Evolutionary conservation across 2,329 filamentous ascomycete species (phyloP).

Genomic region (Dryadomyces quercivorus): DNA sequence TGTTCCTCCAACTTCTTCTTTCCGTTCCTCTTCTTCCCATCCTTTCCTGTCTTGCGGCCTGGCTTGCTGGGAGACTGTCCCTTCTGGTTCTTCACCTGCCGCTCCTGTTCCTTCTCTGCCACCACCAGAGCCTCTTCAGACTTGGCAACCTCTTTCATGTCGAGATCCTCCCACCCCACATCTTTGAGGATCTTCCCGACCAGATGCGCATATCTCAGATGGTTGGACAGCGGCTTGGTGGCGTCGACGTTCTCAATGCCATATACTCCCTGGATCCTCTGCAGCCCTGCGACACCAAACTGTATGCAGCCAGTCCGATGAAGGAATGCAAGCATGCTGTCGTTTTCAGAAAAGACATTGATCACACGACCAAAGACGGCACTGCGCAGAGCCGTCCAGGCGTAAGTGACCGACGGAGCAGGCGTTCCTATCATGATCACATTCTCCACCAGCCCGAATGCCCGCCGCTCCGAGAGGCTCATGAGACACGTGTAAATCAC

Average conservation of each 20-base stretch:
- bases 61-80: not conserved
- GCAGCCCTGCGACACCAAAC: conserved; percentile 73
- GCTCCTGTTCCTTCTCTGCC: conserved; percentile 15
- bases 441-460: conserved; percentile 78
- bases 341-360: conserved; percentile 80
- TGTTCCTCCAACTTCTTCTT: conserved; percentile 4
- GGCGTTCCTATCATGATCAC: conserved; percentile 77
- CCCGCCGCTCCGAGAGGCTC: conserved; percentile 64
- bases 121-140: conserved; percentile 19
- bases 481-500: conserved; percentile 78
- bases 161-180: conserved; percentile 57
- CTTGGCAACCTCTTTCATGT: conserved; percentile 23
- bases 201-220: conserved; percentile 58
- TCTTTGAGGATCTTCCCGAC: conserved; percentile 54
- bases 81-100: conserved; percentile 8
- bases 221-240: conserved; percentile 52
- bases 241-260: conserved; percentile 57
- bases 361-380: conserved; percentile 76
- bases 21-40: conserved; percentile 1
- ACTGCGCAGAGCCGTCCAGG: conserved; percentile 67
- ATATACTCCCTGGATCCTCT: conserved; percentile 55
- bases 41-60: not conserved
- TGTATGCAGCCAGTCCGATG: conserved; percentile 75
- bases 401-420: conserved; percentile 55
- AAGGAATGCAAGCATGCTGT: conserved; percentile 79